Evolutionary conservation across 768 basidiomycete genomes (phyloP).

Genomic region (Suillus plorans): DNA sequence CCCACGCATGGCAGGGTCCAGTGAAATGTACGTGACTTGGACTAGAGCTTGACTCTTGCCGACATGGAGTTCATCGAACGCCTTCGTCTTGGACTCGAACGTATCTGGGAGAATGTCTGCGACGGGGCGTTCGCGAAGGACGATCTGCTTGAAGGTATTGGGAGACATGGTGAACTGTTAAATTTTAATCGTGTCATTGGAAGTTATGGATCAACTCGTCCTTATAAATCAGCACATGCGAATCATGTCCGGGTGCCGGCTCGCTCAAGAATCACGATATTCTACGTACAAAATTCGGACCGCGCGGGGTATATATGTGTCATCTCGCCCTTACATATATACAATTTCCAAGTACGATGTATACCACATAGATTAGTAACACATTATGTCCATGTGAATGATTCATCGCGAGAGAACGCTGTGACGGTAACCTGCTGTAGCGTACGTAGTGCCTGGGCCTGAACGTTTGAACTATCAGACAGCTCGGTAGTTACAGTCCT

Average conservation of each 20-base stretch:
- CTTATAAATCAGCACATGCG: not conserved
- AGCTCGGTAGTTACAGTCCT: not conserved
- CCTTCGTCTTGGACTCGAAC: slow-evolving; percentile 59
- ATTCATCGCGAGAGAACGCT: not conserved
- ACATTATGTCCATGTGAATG: not conserved
- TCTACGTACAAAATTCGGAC: not conserved
- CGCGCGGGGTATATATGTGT: not conserved
- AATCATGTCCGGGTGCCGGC: not conserved
- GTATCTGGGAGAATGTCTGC: slow-evolving; percentile 70
- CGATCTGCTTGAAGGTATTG: slow-evolving; percentile 58
- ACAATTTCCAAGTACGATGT: not conserved
- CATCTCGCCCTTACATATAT: not conserved
- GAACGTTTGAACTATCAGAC: not conserved
- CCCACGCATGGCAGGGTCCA: slow-evolving; percentile 89
- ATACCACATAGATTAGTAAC: not conserved
- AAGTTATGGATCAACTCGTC: not conserved
- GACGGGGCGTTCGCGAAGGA: slow-evolving; percentile 73
- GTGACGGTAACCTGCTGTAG: not conserved
- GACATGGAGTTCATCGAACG: slow-evolving; percentile 52
- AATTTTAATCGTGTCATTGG: not conserved
- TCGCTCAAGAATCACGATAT: not conserved
- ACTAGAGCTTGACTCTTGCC: slow-evolving; percentile 61
- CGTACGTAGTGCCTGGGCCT: not conserved
- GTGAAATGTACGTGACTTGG: slow-evolving; percentile 72
- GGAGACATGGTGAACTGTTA: slow-evolving; percentile 18